These are phyloP conservation scores for Pigoraptor vietnamica DNA, from an alignment of 78 protist genomes.

Conservation along the genomic window DNA sequence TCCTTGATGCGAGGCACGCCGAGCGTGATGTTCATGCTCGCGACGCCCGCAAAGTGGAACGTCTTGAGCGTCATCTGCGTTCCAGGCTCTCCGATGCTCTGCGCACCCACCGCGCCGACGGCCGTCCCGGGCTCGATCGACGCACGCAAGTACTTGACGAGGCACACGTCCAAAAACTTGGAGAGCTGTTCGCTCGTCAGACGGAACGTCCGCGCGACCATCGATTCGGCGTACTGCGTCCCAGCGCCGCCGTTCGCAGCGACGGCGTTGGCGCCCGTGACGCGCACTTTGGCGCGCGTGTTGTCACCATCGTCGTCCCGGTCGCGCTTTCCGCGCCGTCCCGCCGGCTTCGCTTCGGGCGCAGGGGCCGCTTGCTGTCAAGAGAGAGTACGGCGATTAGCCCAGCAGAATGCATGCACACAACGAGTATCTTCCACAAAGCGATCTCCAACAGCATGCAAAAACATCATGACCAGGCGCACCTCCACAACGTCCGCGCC, in stretches of 20 bases:
- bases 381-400: too few species aligned
- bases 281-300: neutral
- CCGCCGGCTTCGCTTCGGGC: neutral
- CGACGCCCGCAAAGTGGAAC: slow-evolving; percentile 99
- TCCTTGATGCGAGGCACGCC: slow-evolving; percentile 95
- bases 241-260: neutral
- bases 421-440: neutral
- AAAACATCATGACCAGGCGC: too few species aligned
- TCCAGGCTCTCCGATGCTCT: slow-evolving; percentile 96
- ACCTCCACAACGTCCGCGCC: too few species aligned
- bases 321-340: neutral
- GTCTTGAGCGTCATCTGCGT: slow-evolving; percentile 99
- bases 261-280: too few species aligned
- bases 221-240: neutral
- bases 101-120: slow-evolving; percentile 97
- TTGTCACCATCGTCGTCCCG: neutral
- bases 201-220: neutral
- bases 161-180: neutral
- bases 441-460: neutral
- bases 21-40: slow-evolving; percentile 91
- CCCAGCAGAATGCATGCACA: neutral
- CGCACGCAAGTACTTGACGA: neutral
- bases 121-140: slow-evolving; percentile 94
- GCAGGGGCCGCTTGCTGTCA: too few species aligned
- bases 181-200: neutral